A percentile compares a stretch with the other conserved stretches of the same genome.
Conservation (phyloP, 2,329 filamentous ascomycete species). For the Myotisia sp. region DNA sequence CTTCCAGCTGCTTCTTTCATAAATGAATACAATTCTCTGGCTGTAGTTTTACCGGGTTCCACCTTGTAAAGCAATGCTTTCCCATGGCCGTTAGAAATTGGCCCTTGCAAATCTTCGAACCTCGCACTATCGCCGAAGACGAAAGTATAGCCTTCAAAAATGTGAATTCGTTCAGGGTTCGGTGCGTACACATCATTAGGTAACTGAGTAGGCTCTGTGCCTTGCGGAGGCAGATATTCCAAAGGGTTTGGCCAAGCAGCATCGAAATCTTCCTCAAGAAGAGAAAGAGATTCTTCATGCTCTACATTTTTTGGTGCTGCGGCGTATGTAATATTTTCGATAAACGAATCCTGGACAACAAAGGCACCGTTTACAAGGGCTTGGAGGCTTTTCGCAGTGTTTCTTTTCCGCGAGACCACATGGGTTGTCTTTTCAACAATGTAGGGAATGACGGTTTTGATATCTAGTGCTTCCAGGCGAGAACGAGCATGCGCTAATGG, state of each 20-base stretch:
- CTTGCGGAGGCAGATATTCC: constrained; percentile 57
- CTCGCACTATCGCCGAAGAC: constrained; percentile 68
- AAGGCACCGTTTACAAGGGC: constrained; percentile 68
- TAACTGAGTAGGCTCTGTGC: constrained; percentile 59
- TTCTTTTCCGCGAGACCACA: constrained; percentile 76
- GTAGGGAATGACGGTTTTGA: constrained; percentile 70
- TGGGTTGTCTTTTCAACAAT: constrained; percentile 61
- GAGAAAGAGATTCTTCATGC: constrained; percentile 37
- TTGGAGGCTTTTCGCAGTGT: constrained; percentile 74
- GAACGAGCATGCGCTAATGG: constrained; percentile 48
- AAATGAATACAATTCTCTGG: constrained; percentile 63
- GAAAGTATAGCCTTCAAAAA: constrained; percentile 82
- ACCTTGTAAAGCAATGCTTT: constrained; percentile 61
- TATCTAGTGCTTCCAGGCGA: constrained; percentile 67
- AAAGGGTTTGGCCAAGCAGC: constrained; percentile 61
- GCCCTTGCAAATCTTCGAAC: constrained; percentile 57
- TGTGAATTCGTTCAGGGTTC: constrained; percentile 46
- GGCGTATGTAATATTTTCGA: constrained; percentile 55
- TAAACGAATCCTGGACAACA: constrained; percentile 57
- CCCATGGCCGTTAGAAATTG: constrained; percentile 65
- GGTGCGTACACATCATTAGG: constrained; percentile 59
- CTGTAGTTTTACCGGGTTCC: constrained; percentile 46
- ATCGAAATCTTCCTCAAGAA: constrained; percentile 67
- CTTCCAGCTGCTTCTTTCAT: constrained; percentile 61
- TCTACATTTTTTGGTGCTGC: constrained; percentile 40